These are phyloP conservation scores for Alternaria tenuissima DNA, from an alignment of 2,329 filamentous ascomycete species.

Conservation along the genomic window DNA sequence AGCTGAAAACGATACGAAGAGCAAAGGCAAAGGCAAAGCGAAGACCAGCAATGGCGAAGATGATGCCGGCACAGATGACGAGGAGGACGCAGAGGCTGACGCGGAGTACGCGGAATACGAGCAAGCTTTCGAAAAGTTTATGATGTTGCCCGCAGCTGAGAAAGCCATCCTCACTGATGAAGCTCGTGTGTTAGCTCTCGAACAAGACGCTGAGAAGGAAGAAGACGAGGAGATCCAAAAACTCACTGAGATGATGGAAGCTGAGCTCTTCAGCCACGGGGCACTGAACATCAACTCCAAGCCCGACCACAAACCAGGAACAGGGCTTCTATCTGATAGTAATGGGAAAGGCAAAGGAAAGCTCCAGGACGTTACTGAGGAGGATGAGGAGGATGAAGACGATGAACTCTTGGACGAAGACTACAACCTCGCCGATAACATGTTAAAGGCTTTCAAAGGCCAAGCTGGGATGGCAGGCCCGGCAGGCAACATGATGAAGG, in stretches of 20 bases:
- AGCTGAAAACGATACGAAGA: slow-evolving; percentile 50
- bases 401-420: slow-evolving; percentile 73
- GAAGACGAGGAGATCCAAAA: slow-evolving; percentile 68
- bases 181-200: slow-evolving; percentile 46
- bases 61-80: slow-evolving; percentile 37
- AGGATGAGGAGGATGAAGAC: slow-evolving; percentile 58
- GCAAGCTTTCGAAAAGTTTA: slow-evolving; percentile 82
- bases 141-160: slow-evolving; percentile 67
- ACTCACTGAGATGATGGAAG: slow-evolving; percentile 74
- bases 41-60: slow-evolving; percentile 59
- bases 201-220: slow-evolving; percentile 52
- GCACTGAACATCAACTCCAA: slow-evolving; percentile 62
- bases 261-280: slow-evolving; percentile 73
- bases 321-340: slow-evolving; percentile 7
- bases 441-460: slow-evolving; percentile 91
- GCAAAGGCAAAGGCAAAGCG: slow-evolving; percentile 63
- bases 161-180: slow-evolving; percentile 46
- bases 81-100: slow-evolving; percentile 67
- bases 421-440: slow-evolving; percentile 86
- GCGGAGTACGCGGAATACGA: slow-evolving; percentile 77
- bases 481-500: slow-evolving; percentile 82
- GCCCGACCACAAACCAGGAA: slow-evolving; percentile 19
- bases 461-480: slow-evolving; percentile 88
- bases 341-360: slow-evolving; percentile 26
- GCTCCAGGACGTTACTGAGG: slow-evolving; percentile 25